A percentile compares a stretch with the other conserved stretches of the same genome.
Evolutionary conservation across 2,329 filamentous ascomycete species (phyloP).

Genomic region (Penicillium vulpinum): DNA sequence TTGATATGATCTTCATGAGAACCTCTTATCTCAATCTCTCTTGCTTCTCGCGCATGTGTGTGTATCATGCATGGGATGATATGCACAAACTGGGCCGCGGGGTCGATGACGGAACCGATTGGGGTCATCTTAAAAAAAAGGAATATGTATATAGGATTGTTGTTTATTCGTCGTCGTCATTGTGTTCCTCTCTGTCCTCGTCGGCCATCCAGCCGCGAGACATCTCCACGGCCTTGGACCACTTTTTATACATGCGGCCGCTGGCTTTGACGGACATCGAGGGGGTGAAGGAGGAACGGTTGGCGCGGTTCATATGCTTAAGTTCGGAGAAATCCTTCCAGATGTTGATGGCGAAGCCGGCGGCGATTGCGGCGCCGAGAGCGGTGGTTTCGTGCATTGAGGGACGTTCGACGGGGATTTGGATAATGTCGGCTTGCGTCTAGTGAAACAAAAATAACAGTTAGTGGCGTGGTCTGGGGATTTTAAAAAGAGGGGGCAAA

Average conservation of each 20-base stretch:
- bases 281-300: slow-evolving; percentile 69
- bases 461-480: slow-evolving; percentile 43
- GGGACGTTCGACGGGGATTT: slow-evolving; percentile 79
- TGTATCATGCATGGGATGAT: background rate
- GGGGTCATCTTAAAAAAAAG: slow-evolving; percentile 5
- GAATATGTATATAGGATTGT: slow-evolving; percentile 13
- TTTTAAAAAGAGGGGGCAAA: slow-evolving; percentile 38
- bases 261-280: slow-evolving; percentile 61
- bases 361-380: slow-evolving; percentile 83
- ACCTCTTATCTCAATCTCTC: background rate
- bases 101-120: background rate
- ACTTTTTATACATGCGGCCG: slow-evolving; percentile 65
- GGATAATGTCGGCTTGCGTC: slow-evolving; percentile 81
- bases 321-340: slow-evolving; percentile 77
- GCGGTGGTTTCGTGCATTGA: slow-evolving; percentile 90
- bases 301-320: slow-evolving; percentile 68
- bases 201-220: slow-evolving; percentile 65
- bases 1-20: slow-evolving; percentile 1
- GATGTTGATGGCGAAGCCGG: slow-evolving; percentile 75
- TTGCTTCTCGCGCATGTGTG: background rate
- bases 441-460: background rate
- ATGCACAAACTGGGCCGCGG: background rate
- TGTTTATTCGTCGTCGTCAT: slow-evolving; percentile 27
- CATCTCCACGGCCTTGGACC: slow-evolving; percentile 78
- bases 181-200: slow-evolving; percentile 27